These are phyloP conservation scores for Aristolochia californica DNA, from an alignment of 164 flowering plant genomes.

Conservation along the genomic window DNA sequence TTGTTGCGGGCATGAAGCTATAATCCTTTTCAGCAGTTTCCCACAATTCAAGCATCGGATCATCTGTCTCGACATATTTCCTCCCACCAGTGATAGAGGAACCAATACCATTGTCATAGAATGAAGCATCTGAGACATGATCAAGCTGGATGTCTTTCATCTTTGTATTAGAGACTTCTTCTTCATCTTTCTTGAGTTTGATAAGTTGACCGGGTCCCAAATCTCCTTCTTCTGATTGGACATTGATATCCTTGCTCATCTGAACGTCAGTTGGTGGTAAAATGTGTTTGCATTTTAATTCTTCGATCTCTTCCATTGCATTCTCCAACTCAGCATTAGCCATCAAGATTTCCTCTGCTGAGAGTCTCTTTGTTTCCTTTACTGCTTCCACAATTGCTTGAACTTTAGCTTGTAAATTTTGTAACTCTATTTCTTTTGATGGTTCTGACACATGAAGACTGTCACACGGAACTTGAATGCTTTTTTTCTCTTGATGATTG, in stretches of 20 bases:
- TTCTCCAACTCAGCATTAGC: constrained; percentile 19
- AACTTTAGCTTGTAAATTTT: constrained; percentile 38
- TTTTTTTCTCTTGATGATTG: constrained; percentile 2
- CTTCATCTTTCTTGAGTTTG: constrained; percentile 16
- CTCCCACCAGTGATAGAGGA: constrained; percentile 12
- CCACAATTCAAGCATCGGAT: constrained; percentile 66
- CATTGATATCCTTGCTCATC: constrained; percentile 7
- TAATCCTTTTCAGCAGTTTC: constrained; percentile 40
- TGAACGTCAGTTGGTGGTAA: constrained; percentile 9
- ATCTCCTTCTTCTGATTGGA: constrained; percentile 4
- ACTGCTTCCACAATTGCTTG: constrained; percentile 47
- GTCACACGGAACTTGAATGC: constrained; percentile 11
- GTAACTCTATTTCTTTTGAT: constrained; percentile 38
- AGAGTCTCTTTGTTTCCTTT: constrained; percentile 28
- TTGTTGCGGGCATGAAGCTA: constrained; percentile 6
- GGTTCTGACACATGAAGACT: constrained; percentile 3
- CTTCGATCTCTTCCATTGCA: constrained; percentile 23
- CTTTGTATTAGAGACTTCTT: constrained; percentile 19
- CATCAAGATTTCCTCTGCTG: constrained; percentile 15
- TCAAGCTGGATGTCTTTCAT: constrained; percentile 88
- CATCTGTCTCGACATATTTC: constrained; percentile 25
- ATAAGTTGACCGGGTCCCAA: constrained; percentile 9
- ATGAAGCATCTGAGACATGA: constrained; percentile 42
- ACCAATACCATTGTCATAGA: constrained; percentile 9
- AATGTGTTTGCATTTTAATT: constrained; percentile 18